Evolutionary conservation across 2,329 filamentous ascomycete genomes (phyloP), one percentile per base, ranked within the genome.

Genomic region (Penicillium sp.): DNA sequence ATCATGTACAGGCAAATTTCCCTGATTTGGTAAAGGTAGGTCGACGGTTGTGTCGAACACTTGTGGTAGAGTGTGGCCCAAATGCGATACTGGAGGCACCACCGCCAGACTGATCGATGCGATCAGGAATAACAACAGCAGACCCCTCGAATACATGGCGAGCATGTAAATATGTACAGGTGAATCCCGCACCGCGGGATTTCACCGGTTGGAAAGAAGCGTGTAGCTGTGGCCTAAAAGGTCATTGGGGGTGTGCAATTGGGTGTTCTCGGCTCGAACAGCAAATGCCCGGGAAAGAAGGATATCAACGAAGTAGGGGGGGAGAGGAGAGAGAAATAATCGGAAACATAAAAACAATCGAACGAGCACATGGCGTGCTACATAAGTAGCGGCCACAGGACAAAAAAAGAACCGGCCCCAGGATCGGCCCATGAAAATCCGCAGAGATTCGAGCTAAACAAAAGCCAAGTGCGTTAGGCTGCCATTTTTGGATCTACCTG

Each of bases 1-100:
- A 43, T 72, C 69, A 43, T 72, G 69, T 2, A 48, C 62, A n/a
- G 28, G 35, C 16, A 69, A n/a, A 18, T 70, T 51, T 16, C 66
- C 66, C 24, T 48, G 44, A 20, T 69, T 70, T 9, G 68, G 58
- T 1, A 66, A 54, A 0, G 68, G 67, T 22, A 64, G 56, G 6
- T 46, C 27, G 5, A 57, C 52, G 5, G 66, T 67, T 30, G 63
- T 56, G n/a, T 67, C 56, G 48, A 67, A 65, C 16, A 62, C 48
- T 31, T 58, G 44, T 4, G 51, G 27, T 28, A 43, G 18, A 16
- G 14, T 28, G 50, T 49, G 20, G 22, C 6, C 18, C 33, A 11
- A 27, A 30, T 33, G 5, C 24, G 44, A 33, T 16, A 51, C 20
- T 27, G 55, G 53, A 11, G 41, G 7, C 1, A 53, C 50, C 27